These are phyloP conservation scores for Daldinia childiae DNA, from an alignment of 495 filamentous ascomycete species.

Conservation along the genomic window DNA sequence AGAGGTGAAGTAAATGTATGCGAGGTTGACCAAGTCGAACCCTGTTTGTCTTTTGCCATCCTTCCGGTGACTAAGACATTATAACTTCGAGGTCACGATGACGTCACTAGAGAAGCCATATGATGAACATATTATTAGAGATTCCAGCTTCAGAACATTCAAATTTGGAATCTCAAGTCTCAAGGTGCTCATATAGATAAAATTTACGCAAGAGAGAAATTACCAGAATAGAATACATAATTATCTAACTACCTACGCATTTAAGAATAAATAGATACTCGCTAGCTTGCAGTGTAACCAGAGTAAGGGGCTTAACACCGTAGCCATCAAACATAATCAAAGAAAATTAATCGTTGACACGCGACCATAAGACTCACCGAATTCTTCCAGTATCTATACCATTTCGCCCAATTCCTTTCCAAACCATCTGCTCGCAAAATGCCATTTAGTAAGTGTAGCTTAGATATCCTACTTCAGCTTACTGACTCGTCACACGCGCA, in stretches of 20 bases:
- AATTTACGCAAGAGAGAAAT: neutral
- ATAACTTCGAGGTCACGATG: slow-evolving; percentile 11
- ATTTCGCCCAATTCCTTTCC: slow-evolving; percentile 8
- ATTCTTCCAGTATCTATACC: neutral
- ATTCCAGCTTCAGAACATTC: neutral
- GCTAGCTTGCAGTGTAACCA: neutral
- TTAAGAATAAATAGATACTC: neutral
- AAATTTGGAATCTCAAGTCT: neutral
- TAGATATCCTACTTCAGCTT: neutral
- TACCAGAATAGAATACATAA: neutral
- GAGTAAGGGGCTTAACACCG: neutral
- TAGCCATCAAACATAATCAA: neutral
- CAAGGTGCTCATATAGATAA: neutral
- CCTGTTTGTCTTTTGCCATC: slow-evolving; percentile 9
- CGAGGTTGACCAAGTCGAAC: neutral
- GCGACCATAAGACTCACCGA: neutral
- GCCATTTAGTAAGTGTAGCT: slow-evolving; percentile 6
- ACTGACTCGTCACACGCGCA: slow-evolving; percentile 3
- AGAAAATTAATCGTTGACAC: neutral
- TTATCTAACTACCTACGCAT: neutral
- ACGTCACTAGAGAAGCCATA: slow-evolving; percentile 2
- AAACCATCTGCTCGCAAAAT: slow-evolving; percentile 8
- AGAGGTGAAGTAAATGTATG: neutral
- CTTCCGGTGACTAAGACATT: neutral
- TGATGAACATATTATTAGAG: neutral